Conservation (phyloP, 371 early-diverging fungal genomes). For the Actinomortierella wolfii region DNA sequence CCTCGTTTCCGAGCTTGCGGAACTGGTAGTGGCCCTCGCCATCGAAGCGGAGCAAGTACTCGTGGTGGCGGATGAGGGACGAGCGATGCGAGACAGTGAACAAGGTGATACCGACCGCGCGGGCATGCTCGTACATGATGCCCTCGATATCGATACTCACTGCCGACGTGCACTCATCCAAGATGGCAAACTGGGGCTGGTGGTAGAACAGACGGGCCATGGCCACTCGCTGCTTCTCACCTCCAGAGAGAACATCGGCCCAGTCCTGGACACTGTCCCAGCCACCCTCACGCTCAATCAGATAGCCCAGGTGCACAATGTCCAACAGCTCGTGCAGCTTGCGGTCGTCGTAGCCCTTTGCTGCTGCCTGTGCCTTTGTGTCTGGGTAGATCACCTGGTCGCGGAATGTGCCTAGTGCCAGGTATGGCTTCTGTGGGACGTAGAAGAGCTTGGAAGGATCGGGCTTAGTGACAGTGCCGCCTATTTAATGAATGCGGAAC, state of each 20-base stretch:
- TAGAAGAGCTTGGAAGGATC: slow-evolving; percentile 83
- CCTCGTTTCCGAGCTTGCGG: slow-evolving; percentile 57
- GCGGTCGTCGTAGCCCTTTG: slow-evolving; percentile 62
- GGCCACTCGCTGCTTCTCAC: slow-evolving; percentile 83
- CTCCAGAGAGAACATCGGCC: slow-evolving; percentile 85
- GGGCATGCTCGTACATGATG: slow-evolving; percentile 85
- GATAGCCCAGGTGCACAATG: slow-evolving; percentile 72
- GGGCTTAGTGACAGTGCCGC: slow-evolving; percentile 85
- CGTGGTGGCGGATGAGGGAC: slow-evolving; percentile 63
- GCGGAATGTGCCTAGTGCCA: slow-evolving; percentile 89
- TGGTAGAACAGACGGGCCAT: slow-evolving; percentile 90
- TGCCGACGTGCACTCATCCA: slow-evolving; percentile 88
- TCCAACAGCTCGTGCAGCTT: slow-evolving; percentile 66
- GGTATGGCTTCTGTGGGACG: slow-evolving; percentile 94
- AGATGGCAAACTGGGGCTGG: slow-evolving; percentile 82
- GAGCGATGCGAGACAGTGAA: slow-evolving; percentile 87
- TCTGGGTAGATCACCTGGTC: slow-evolving; percentile 91
- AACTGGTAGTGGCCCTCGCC: slow-evolving; percentile 86
- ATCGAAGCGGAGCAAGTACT: slow-evolving; percentile 79
- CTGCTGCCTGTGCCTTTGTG: slow-evolving; percentile 56
- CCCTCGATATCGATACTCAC: slow-evolving; percentile 86
- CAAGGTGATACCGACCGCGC: slow-evolving; percentile 78
- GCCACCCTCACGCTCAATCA: slow-evolving; percentile 85
- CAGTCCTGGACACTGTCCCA: slow-evolving; percentile 86
- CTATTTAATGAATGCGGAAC: slow-evolving; percentile 14